These are phyloP conservation scores for Cryptosporidium bovis DNA, from an alignment of 169 alveolate genomes.

Conservation along the genomic window DNA sequence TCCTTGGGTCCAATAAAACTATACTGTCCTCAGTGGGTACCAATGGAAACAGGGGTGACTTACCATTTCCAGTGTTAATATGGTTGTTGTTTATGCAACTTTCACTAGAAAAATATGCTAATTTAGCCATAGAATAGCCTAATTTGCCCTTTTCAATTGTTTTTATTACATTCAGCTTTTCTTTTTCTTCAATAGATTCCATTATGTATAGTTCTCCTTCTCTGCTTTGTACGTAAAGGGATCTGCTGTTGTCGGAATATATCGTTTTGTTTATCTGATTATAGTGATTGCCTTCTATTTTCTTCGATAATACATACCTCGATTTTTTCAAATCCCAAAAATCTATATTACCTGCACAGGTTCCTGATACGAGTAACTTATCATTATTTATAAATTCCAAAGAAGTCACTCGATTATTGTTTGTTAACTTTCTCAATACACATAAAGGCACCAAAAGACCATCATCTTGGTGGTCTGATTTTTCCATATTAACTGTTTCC, in stretches of 20 bases:
- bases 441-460: not conserved
- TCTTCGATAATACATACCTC: not conserved
- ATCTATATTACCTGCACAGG: not conserved
- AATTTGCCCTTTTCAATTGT: too few relatives aligned
- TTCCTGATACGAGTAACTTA: slow-evolving; percentile 2
- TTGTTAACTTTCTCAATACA: not conserved
- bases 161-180: too few relatives aligned
- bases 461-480: too few relatives aligned
- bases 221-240: slow-evolving; percentile 23
- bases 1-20: too few relatives aligned
- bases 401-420: slow-evolving; percentile 1
- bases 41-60: too few relatives aligned
- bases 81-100: too few relatives aligned
- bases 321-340: slow-evolving; percentile 23
- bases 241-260: not conserved
- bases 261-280: slow-evolving; percentile 7
- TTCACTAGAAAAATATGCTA: too few relatives aligned
- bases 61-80: too few relatives aligned
- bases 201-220: slow-evolving; percentile 7
- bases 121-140: too few relatives aligned
- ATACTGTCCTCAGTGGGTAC: too few relatives aligned
- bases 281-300: not conserved
- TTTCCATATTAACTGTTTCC: too few relatives aligned
- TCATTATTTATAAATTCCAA: slow-evolving; percentile 25
- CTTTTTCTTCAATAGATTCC: not conserved